Base-by-base conservation (phyloP, 2,329 filamentous ascomycete genomes). In the Knoxdaviesia proteae region DNA sequence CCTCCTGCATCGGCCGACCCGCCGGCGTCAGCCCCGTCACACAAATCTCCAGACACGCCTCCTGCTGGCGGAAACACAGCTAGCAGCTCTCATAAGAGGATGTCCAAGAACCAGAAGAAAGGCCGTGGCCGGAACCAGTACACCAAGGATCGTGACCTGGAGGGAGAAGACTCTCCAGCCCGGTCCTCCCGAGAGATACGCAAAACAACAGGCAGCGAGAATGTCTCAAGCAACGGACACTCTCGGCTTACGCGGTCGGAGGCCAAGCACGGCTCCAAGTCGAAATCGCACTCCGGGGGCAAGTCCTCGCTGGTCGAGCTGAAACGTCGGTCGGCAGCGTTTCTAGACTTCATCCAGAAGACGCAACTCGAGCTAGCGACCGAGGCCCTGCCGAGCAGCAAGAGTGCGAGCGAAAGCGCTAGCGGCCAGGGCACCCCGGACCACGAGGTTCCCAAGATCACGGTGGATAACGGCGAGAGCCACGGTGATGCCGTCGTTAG, bases 221-320 rank as follows among this genome's bases (percentile, higher is more conserved):
- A 59, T 35, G 45, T 56, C 33, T 50, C 48, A 31, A 52, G 50
- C 30, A 50, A 50, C 39, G 50, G 50, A 11, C 56, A 63, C 46
- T 52, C 51, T 44, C 69, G 56, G 46, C 49, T 47, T 40, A 49
- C 48, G 3, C 41, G 59, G 32, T 55, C 61, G 39, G 67, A 74
- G 39, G 59, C 65, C 49, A 79, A 77, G 49, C 65, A 70, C 39
- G 53, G 56, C 50, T 63, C 63, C 45, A 75, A 72, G 52, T 60
- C 62, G 33, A 71, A 71, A 51, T 58, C 53, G 3, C 51, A 63
- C 45, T 64, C 65, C 41, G 71, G 69, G 57, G 76, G 70, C 49
- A 84, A 82, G 56, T 73, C 86, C 45, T 87, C 77, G 32, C 82
- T 92, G 77, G 78, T 78, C 46, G 86, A 94, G 54, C 86, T 93